Evolutionary conservation across 192 early-diverging fungal genomes (phyloP), one percentile per base, ranked within the genome.

Genomic region (Coemansia furcata): DNA sequence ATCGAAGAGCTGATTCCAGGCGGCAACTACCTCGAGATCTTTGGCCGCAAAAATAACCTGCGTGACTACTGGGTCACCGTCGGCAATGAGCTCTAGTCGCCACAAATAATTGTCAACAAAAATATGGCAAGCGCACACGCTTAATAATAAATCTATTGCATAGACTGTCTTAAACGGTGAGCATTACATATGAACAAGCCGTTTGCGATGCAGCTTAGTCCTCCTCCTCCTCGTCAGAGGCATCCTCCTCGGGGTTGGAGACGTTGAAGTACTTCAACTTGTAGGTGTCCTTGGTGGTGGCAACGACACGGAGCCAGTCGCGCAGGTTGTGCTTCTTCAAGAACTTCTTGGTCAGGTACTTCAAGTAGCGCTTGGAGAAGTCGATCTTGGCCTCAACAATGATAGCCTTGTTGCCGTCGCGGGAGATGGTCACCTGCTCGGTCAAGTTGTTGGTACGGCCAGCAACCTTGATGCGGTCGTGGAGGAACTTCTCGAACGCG

Each of bases 291-390:
- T 95, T 94, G 88, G 83, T 78, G 70, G 87, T 83, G 75, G 94
- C 86, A 82, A 97, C 87, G 77, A 98, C 97, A 85, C 97, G 96
- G 78, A 99, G 86, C 91, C 91, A 98, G 88, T 99, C 97, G 80
- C 94, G 91, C 86, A 99, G 91, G 82, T 91, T 88, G 90, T 97
- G 86, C 93, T 99, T 96, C 94, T 99, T 99, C 85, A 99, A 87
- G 93, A 95, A 99, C 90, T 96, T 96, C 93, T 99, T 99, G 87
- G 97, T 94, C 62, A 99, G 91, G 92, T 99, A 99, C 93, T 99
- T 99, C 85, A 98, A 84, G 92, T 99, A 99, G 72, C 96, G 92
- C 92, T 99, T 99, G 79, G 96, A 90, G 86, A 98, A 93, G 63
- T 86, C 85, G 64, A 84, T 85, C 84, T 84, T 86, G 78, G 89